A percentile compares a stretch with the other conserved stretches of the same genome.
Conservation (phyloP, 306 rosid species). For the Ochetophila trinervis region DNA sequence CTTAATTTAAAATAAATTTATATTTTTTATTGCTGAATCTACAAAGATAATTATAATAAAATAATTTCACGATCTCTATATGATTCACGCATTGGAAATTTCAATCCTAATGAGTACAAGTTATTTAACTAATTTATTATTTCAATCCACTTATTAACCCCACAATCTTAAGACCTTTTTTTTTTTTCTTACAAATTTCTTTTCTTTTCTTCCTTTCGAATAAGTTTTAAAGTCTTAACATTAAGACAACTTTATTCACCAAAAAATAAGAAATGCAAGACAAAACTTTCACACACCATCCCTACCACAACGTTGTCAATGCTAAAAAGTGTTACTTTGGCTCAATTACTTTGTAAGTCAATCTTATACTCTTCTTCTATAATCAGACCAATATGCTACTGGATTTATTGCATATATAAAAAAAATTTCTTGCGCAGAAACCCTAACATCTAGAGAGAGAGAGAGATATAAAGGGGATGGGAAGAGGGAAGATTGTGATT, state of each 20-base stretch:
- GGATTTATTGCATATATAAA: not conserved
- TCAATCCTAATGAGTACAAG: slow-evolving; percentile 15
- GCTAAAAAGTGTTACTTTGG: slow-evolving; percentile 10
- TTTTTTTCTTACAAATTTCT: not conserved
- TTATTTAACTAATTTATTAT: slow-evolving; percentile 18
- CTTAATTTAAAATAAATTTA: slow-evolving; percentile 24
- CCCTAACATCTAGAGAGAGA: slow-evolving; percentile 33
- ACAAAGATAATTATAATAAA: slow-evolving; percentile 24
- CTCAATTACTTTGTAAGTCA: slow-evolving; percentile 1
- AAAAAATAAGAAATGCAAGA: slow-evolving; percentile 19
- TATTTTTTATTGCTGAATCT: slow-evolving; percentile 38
- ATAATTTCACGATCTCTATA: not conserved
- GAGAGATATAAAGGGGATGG: slow-evolving; percentile 34
- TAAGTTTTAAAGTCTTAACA: slow-evolving; percentile 5
- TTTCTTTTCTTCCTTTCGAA: not conserved
- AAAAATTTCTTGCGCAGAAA: slow-evolving; percentile 23
- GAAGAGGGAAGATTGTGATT: slow-evolving; percentile 89
- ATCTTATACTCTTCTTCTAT: not conserved
- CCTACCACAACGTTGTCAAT: not conserved
- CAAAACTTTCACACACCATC: slow-evolving; percentile 19
- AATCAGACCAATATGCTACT: not conserved
- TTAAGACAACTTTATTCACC: not conserved
- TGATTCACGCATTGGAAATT: slow-evolving; percentile 13
- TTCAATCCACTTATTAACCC: not conserved
- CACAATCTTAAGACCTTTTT: not conserved